Evolutionary conservation across 768 basidiomycete genomes (phyloP).

Genomic region (Panaeolus papilionaceus): DNA sequence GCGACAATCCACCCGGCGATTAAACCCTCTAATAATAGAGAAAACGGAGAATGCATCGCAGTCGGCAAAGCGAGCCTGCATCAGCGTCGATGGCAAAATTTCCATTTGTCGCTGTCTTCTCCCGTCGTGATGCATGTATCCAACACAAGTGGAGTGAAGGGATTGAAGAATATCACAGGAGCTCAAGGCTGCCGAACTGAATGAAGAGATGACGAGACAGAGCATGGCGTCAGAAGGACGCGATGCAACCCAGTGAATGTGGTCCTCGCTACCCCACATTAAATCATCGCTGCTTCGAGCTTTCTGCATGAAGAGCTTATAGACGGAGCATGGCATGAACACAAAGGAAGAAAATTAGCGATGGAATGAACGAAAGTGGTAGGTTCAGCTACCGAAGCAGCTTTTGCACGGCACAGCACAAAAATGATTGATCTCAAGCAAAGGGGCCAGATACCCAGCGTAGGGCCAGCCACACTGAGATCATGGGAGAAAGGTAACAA

Average conservation of each 20-base stretch:
- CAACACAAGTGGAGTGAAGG: background rate
- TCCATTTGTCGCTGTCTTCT: background rate
- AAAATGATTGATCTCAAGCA: background rate
- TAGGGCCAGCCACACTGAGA: background rate
- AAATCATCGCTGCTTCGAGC: constrained; percentile 2
- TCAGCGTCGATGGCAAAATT: constrained; percentile 3
- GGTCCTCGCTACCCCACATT: constrained; percentile 4
- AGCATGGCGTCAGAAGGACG: constrained; percentile 4
- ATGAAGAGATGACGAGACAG: constrained; percentile 3
- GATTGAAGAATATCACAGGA: background rate
- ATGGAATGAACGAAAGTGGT: background rate
- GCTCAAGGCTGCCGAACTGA: background rate
- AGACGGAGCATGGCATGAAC: background rate
- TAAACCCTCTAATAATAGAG: constrained; percentile 1
- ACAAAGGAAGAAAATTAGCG: constrained; percentile 1
- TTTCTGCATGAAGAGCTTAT: background rate
- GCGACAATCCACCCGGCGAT: constrained; percentile 1
- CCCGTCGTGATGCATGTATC: background rate
- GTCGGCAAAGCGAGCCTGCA: background rate
- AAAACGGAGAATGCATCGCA: background rate
- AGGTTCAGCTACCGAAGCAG: constrained; percentile 1
- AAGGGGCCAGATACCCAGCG: background rate
- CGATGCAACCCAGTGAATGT: constrained; percentile 6
- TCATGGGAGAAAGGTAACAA: constrained; percentile 10
- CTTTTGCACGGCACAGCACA: constrained; percentile 9